Conservation (phyloP, 139 green algal species). For the Chlamydomonas urium region DNA sequence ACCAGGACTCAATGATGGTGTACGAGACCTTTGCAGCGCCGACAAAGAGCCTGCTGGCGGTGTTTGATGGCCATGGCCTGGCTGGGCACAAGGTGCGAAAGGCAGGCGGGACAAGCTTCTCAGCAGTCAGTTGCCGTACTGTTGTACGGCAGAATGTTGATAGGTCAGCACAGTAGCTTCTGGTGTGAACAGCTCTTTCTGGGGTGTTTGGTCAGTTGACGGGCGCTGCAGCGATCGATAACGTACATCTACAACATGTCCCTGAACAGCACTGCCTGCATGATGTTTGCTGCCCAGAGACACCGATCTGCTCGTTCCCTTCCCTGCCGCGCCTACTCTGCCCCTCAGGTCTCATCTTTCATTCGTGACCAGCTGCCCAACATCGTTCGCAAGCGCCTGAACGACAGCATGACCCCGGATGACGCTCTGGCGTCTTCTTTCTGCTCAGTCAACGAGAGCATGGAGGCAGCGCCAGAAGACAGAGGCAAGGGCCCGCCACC, state of each 20-base stretch:
- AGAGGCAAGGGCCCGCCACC: background rate
- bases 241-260: too few species aligned
- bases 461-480: background rate
- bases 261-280: too few species aligned
- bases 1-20: slow-evolving; percentile 32
- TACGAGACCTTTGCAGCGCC: background rate
- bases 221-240: too few species aligned
- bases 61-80: slow-evolving; percentile 13
- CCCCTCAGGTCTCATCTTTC: slow-evolving; percentile 2
- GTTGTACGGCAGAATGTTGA: too few species aligned
- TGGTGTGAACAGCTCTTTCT: too few species aligned
- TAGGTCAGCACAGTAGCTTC: too few species aligned
- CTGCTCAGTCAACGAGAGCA: background rate
- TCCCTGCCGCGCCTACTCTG: background rate
- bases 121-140: too few species aligned
- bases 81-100: slow-evolving; percentile 3
- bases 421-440: slow-evolving; percentile 3
- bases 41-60: background rate
- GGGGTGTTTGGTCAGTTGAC: too few species aligned
- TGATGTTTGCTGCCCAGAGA: too few species aligned
- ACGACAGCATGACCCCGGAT: background rate
- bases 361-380: background rate
- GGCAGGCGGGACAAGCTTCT: too few species aligned
- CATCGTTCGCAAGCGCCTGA: background rate
- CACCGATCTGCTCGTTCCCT: too few species aligned